Base-by-base conservation (phyloP, 441 rosid species). In the Manihot esculenta region DNA sequence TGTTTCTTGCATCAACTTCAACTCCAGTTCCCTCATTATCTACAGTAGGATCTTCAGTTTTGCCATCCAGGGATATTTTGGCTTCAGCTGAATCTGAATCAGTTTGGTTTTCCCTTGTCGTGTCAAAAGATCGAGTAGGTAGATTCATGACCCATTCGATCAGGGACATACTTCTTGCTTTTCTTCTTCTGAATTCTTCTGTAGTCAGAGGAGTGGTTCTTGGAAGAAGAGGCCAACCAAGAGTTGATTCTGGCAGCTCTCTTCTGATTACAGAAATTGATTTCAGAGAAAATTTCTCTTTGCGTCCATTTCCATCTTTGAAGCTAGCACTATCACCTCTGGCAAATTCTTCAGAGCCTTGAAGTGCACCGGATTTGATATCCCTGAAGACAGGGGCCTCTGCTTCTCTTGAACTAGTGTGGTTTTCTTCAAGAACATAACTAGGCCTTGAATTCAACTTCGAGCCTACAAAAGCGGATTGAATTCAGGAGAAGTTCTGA, bases 201-300 rank as follows among this genome's bases (percentile, higher is more conserved):
- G 66, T 69, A 35, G 41, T 35, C 53, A 78, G 63, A 61, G 27
- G 27, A 49, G 27, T 54, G 50, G 42, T 62, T 74, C 82, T 82
- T 53, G 75, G 82, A 47, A 87, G 82, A 55, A 94, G 80, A 6
- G 97, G 99, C 96, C 99, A 94, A 49, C 99, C 97, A 0, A 89
- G 89, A 59, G 45, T 26, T 24, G 79, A 55, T 72, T 79, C 80
- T 38, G 81, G 75, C 20, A 76, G 76, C 70, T 80, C 81, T 68
- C 83, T 80, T 62, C 62, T 76, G 55, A 72, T 72, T 33, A 58
- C 17, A 51, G 85, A 82, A 76, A 79, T 77, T 10, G 84, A 71
- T 54, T 68, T 77, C 60, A 65, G 50, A 10, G 48, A 33, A 67
- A 42, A 21, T 11, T 68, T 68, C 58, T 59, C 68, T 48, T 13